phyloP scores from a whole-genome alignment of 768 basidiomycete species.

The Leccinellum rugosiceps region DNA sequence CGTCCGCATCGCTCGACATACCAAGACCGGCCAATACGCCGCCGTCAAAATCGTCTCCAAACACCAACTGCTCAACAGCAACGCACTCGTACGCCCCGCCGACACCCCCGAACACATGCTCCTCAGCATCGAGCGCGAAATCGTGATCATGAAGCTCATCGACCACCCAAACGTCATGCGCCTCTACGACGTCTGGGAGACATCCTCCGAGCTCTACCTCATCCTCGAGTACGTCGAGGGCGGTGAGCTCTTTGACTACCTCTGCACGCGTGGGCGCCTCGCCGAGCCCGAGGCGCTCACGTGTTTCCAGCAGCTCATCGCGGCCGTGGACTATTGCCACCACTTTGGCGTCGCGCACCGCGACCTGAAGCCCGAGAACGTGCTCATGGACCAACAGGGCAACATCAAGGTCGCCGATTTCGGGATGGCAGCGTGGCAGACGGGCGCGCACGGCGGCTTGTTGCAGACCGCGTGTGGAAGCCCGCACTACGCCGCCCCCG shows the following conservation, averaged over 20 bases:
- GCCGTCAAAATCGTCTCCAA: conserved; percentile 95
- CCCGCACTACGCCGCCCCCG: conserved; percentile 93
- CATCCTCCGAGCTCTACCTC: conserved; percentile 81
- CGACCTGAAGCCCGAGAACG: conserved; percentile 92
- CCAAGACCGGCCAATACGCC: conserved; percentile 84
- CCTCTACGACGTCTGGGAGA: conserved; percentile 97
- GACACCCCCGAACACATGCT: conserved; percentile 75
- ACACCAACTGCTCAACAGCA: conserved; percentile 56
- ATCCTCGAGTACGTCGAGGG: conserved; percentile 94
- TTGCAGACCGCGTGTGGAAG: conserved; percentile 89
- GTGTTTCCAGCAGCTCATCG: conserved; percentile 93
- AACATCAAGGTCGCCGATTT: conserved; percentile 55
- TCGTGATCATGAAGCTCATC: conserved; percentile 96
- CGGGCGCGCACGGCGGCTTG: conserved; percentile 38
- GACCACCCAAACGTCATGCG: conserved; percentile 94
- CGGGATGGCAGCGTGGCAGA: neutral
- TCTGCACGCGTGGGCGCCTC: conserved; percentile 75
- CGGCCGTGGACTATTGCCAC: conserved; percentile 89
- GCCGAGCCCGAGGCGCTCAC: conserved; percentile 68
- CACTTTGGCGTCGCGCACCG: conserved; percentile 93
- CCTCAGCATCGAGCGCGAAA: conserved; percentile 86
- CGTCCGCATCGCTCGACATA: conserved; percentile 84
- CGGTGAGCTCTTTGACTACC: conserved; percentile 92
- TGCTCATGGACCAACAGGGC: conserved; percentile 76
- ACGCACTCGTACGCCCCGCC: conserved; percentile 52